Conservation (phyloP, 495 filamentous ascomycete genomes). For the Delitschia confertaspora region DNA sequence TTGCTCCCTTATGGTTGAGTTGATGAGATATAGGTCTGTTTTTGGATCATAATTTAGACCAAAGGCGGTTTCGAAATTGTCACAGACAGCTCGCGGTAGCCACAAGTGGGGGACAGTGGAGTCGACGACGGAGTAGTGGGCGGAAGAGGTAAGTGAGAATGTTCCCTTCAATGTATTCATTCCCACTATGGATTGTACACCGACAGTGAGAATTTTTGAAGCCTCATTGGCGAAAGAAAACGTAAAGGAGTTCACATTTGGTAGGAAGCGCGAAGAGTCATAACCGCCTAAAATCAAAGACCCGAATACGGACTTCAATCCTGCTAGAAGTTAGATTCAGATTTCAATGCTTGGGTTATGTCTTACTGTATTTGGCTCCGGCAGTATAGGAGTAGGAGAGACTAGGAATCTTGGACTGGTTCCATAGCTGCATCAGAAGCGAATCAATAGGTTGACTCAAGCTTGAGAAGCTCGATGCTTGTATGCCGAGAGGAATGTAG, state of each 20-base stretch:
- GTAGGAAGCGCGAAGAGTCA: slow-evolving; percentile 30
- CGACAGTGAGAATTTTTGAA: slow-evolving; percentile 26
- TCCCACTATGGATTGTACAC: slow-evolving; percentile 30
- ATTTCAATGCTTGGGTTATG: background rate
- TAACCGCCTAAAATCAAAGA: slow-evolving; percentile 35
- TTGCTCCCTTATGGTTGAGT: slow-evolving; percentile 28
- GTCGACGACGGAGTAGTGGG: slow-evolving; percentile 29
- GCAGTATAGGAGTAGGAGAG: slow-evolving; percentile 29
- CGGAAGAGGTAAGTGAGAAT: slow-evolving; percentile 21
- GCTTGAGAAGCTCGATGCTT: slow-evolving; percentile 23
- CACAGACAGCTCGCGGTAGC: slow-evolving; percentile 31
- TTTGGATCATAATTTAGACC: slow-evolving; percentile 31
- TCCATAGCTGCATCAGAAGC: slow-evolving; percentile 22
- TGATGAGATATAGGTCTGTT: slow-evolving; percentile 31
- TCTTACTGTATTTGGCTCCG: slow-evolving; percentile 26
- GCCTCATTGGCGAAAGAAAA: slow-evolving; percentile 22
- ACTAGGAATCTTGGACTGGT: slow-evolving; percentile 21
- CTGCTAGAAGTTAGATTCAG: background rate
- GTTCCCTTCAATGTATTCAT: slow-evolving; percentile 24
- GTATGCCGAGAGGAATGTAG: slow-evolving; percentile 19
- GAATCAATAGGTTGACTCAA: slow-evolving; percentile 13
- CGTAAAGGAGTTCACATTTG: slow-evolving; percentile 23
- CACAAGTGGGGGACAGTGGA: slow-evolving; percentile 32
- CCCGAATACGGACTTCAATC: slow-evolving; percentile 41
- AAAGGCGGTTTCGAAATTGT: slow-evolving; percentile 31